phyloP scores from a whole-genome alignment of 176 grass and related monocot species.

The Carex littledalei region DNA sequence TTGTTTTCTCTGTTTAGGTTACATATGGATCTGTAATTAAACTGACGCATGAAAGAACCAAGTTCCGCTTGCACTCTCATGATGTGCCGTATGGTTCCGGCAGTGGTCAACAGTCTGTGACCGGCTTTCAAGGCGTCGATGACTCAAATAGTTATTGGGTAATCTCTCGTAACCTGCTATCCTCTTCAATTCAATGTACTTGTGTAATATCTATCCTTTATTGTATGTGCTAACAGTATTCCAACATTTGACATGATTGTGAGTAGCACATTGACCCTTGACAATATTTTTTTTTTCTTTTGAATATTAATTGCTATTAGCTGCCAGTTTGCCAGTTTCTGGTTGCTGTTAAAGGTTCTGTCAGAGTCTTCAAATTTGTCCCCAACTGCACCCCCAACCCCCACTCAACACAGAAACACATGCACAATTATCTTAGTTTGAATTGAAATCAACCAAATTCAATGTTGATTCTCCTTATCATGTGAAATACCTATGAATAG shows the following conservation, averaged over 20 bases:
- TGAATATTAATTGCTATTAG: background rate
- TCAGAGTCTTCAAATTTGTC: background rate
- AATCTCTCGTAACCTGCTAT: slow-evolving; percentile 12
- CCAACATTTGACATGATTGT: background rate
- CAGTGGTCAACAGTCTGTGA: slow-evolving; percentile 79
- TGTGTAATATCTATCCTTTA: background rate
- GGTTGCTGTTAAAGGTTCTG: background rate
- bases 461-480: background rate
- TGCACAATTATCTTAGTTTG: background rate
- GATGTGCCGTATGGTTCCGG: slow-evolving; percentile 81
- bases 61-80: slow-evolving; percentile 73
- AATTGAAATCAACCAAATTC: background rate
- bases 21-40: slow-evolving; percentile 64
- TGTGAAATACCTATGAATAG: background rate
- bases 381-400: background rate
- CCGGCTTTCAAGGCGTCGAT: slow-evolving; percentile 65
- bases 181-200: background rate
- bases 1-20: slow-evolving; percentile 38
- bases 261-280: background rate
- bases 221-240: background rate
- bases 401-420: background rate
- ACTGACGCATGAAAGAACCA: slow-evolving; percentile 61
- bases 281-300: background rate
- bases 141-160: slow-evolving; percentile 88
- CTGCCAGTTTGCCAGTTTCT: background rate